Evolutionary conservation across 768 basidiomycete species (phyloP), one percentile per base, ranked within the genome.

Genomic region (Trametes meyenii): DNA sequence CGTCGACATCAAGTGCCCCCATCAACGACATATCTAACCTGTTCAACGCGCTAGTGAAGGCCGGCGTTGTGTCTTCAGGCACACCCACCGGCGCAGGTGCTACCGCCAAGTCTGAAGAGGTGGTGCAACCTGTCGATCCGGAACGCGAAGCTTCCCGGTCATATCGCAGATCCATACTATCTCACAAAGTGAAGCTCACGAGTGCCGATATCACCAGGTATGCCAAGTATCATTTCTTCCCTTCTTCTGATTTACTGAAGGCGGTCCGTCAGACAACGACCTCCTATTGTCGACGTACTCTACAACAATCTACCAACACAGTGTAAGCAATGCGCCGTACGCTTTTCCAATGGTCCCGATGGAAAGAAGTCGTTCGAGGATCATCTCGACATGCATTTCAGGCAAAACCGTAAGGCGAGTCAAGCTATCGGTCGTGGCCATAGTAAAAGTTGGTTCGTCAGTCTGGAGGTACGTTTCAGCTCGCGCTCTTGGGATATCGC

Each of bases 301-400:
- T 94, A 94, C 69, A 82, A 85, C 57, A 85, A 85, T 59, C 81
- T 95, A 39, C 82, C 88, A 23, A 78, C 85, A 36, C 90, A 94
- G 76, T 99, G 96, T 81, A 94, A 89, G 76, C 96, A 98, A 70
- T 99, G 96, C 77, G 92, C 90, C 17, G 76, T 92, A 55, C 88
- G 96, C 45, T 96, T 96, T 74, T 78, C 89, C 50, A 91, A 92
- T 67, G 85, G 83, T 33, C 71, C 76, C 26, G 68, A 78, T 55
- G 94, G 92, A 62, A 92, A 88, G 77, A 88, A 86, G 71, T 80
- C 77, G 40, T 82, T 95, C 80, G 85, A 96, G 67, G 85, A 88
- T 60, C 97, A 99, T 71, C 81, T 98, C 68, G 96, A 99, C 73
- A 90, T 92, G 89, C 96, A 99, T 74, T 98, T 97, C 77, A 83